Conservation (phyloP, 2,329 filamentous ascomycete species). For the Alternaria infectoria region DNA sequence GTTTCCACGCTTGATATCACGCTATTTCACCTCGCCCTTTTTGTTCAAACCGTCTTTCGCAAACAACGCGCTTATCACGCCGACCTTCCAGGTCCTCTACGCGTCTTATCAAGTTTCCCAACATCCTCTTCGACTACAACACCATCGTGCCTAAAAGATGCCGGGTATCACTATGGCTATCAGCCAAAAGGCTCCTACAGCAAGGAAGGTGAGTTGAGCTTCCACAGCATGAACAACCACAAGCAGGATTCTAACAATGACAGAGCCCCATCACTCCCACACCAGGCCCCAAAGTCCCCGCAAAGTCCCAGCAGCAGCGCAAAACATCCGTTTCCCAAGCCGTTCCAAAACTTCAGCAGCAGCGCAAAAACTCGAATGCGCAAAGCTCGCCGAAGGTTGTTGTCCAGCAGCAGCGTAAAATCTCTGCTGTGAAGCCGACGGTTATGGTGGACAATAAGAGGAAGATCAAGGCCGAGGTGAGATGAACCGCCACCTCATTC, state of each 20-base stretch:
- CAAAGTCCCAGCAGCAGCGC: neutral
- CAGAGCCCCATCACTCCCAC: neutral
- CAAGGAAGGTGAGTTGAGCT: slow-evolving; percentile 9
- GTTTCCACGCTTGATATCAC: neutral
- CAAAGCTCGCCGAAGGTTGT: neutral
- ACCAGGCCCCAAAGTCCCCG: neutral
- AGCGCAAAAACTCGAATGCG: neutral
- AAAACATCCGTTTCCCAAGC: neutral
- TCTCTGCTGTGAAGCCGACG: neutral
- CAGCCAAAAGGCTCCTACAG: slow-evolving; percentile 8
- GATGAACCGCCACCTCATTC: neutral
- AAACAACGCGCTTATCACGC: neutral
- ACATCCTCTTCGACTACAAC: neutral
- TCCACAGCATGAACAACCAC: no score
- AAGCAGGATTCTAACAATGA: neutral
- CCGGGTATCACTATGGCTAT: neutral
- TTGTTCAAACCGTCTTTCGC: neutral
- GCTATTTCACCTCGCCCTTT: neutral
- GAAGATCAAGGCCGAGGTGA: slow-evolving; percentile 13
- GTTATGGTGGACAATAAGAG: slow-evolving; percentile 4
- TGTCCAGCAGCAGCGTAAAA: neutral
- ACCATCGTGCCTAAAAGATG: neutral
- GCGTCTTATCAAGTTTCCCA: neutral
- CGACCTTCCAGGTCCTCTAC: neutral
- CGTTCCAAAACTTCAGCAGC: neutral